Base-by-base conservation (phyloP, 2,329 filamentous ascomycete species). In the Arachnopeziza araneosa region DNA sequence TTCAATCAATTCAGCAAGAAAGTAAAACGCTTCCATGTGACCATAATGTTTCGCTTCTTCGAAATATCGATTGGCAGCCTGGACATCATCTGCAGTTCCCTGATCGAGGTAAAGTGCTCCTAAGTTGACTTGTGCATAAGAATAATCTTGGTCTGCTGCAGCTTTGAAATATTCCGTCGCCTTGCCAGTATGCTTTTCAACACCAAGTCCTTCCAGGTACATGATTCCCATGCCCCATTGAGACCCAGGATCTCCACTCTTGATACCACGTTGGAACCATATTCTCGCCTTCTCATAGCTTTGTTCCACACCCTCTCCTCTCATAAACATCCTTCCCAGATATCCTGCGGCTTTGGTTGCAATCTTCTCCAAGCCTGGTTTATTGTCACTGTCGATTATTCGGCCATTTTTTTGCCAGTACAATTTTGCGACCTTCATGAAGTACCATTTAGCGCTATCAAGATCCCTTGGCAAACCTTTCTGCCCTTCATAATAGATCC, bases 1-100 rank as follows among this genome's bases (percentile, higher is more conserved):
- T 60, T 89, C 80, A 52, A 80, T 83, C 65, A 91, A 79, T 69
- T 90, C 88, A 1, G 87, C 88, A 1, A 91, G 79, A 67, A 88
- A 90, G 71, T 90, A 91, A 68, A 84, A 88, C 0, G 87, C 85
- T 72, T 90, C 88, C 63, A 90, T 86, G 68, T 87, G 84, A 2
- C 85, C 83, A 70, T 87, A 86, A 56, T 85, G 79, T 58, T 84
- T 83, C 14, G 88, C 88, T 53, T 89, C 76, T 66, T 90, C 87
- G 65, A 91, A 90, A 71, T 90, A 90, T 56, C 81, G 80, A 48
- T 80, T 83, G 3, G 88, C 88, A 54, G 71, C 68, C 49, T 62
- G 57, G 1, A 83, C 83, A 57, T 74, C 72, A 19, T 65, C 69
- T 6, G 71, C 55, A 24, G 70, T 71, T 30, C 86, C 86, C 72